Evolutionary conservation across 2,329 filamentous ascomycete genomes (phyloP).

Genomic region (Raffaelea deltoideospora): DNA sequence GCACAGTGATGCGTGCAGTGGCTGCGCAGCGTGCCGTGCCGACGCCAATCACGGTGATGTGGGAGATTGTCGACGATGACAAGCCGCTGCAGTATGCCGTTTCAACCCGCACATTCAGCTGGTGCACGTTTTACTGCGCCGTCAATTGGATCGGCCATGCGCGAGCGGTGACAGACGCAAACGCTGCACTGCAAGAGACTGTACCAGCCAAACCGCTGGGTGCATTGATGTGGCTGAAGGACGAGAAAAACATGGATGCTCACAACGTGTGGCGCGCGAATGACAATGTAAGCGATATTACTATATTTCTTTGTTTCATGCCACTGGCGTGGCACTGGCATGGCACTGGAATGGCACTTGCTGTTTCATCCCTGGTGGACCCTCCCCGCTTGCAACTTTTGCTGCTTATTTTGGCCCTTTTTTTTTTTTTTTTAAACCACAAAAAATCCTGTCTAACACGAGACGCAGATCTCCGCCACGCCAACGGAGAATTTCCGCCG

Average conservation of each 20-base stretch:
- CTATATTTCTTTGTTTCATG: no score
- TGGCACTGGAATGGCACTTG: no score
- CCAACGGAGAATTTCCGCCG: no score
- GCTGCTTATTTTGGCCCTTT: no score
- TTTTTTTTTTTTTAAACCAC: neutral
- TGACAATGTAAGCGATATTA: slow-evolving; percentile 8
- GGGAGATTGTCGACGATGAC: slow-evolving; percentile 14
- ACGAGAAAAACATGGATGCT: slow-evolving; percentile 12
- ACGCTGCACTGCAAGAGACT: slow-evolving; percentile 3
- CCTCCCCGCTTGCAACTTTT: no score
- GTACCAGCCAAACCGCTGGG: slow-evolving; percentile 11
- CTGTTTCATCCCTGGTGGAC: no score
- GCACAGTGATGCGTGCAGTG: slow-evolving; percentile 14
- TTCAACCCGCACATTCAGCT: slow-evolving; percentile 13
- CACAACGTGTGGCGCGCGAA: slow-evolving; percentile 14
- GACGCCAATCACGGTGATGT: slow-evolving; percentile 12
- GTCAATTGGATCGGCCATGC: slow-evolving; percentile 13
- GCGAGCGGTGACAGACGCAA: slow-evolving; percentile 9
- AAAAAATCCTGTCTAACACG: no score
- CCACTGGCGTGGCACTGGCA: no score
- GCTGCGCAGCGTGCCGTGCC: slow-evolving; percentile 12
- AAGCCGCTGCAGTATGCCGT: slow-evolving; percentile 10
- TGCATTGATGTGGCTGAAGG: slow-evolving; percentile 16
- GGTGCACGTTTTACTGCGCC: slow-evolving; percentile 14
- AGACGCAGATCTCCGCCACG: no score